phyloP scores from a whole-genome alignment of 2,329 filamentous ascomycete genomes.

The Microascus cirrosus region DNA sequence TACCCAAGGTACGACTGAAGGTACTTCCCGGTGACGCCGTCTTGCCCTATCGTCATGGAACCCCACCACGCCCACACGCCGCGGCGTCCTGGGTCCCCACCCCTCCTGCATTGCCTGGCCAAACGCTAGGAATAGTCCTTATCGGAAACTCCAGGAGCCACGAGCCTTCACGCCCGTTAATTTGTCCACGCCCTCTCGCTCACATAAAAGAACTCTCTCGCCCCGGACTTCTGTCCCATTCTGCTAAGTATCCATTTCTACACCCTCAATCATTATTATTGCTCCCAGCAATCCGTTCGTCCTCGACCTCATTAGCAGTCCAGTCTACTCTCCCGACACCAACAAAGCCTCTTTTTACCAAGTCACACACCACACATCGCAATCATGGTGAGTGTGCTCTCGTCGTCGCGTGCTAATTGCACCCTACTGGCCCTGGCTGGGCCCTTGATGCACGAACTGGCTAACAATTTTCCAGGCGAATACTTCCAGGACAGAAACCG shows the following conservation, averaged over 20 bases:
- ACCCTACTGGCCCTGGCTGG: not conserved
- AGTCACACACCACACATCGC: constrained; percentile 4
- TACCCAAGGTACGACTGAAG: not conserved
- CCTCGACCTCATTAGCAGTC: not conserved
- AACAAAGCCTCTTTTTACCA: not conserved
- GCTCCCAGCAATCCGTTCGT: not conserved
- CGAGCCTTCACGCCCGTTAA: constrained; percentile 1
- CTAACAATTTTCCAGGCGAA: constrained; percentile 1
- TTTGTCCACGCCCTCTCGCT: not conserved
- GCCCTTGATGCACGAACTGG: not conserved
- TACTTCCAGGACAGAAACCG: constrained; percentile 3
- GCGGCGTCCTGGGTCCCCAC: not conserved
- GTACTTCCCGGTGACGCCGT: not conserved
- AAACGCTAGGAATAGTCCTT: constrained; percentile 1
- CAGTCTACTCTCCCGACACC: not conserved
- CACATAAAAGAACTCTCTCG: constrained; percentile 3
- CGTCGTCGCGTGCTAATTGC: not conserved
- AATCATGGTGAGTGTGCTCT: constrained; percentile 4
- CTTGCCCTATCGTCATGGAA: constrained; percentile 5
- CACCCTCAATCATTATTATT: not conserved
- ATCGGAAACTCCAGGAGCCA: constrained; percentile 5
- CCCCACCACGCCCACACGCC: constrained; percentile 1
- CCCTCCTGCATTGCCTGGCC: not conserved
- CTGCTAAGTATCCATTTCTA: constrained; percentile 1
- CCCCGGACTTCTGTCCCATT: not conserved